phyloP scores from a whole-genome alignment of 768 basidiomycete species.

The Kwoniella botswanensis region DNA sequence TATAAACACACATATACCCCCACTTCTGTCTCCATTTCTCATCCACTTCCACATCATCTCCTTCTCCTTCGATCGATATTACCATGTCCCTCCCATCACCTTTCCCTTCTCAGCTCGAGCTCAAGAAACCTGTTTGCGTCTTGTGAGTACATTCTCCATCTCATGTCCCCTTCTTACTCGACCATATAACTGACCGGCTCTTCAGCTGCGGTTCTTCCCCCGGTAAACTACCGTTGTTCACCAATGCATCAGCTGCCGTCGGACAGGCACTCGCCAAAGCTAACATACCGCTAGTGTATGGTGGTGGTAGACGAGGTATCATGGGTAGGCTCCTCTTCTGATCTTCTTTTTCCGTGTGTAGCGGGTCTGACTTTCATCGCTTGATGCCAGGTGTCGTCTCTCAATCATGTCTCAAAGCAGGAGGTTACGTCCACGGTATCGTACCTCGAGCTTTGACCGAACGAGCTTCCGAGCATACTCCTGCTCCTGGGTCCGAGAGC shows the following conservation, averaged over 20 bases:
- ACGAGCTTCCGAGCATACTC: constrained; percentile 40
- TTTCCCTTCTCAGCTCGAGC: constrained; percentile 30
- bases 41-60: too few relatives aligned
- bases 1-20: too few relatives aligned
- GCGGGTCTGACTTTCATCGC: not conserved
- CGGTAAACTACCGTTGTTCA: constrained; percentile 69
- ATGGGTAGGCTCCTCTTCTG: constrained; percentile 69
- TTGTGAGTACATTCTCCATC: constrained; percentile 39
- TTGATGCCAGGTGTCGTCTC: constrained; percentile 60
- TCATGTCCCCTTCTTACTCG: not conserved
- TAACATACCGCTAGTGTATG: constrained; percentile 76
- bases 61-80: not conserved
- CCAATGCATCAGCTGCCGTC: constrained; percentile 74
- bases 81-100: constrained; percentile 25
- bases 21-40: too few relatives aligned
- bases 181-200: not conserved
- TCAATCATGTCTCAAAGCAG: constrained; percentile 64
- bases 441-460: constrained; percentile 73
- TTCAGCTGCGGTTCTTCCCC: constrained; percentile 71
- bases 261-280: constrained; percentile 72
- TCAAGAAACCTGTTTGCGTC: constrained; percentile 52
- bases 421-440: constrained; percentile 77
- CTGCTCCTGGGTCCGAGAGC: constrained; percentile 22
- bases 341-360: not conserved
- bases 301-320: constrained; percentile 79